Conservation (phyloP, 1,139 yeast genomes). For the Yamadazyma aaseri region DNA sequence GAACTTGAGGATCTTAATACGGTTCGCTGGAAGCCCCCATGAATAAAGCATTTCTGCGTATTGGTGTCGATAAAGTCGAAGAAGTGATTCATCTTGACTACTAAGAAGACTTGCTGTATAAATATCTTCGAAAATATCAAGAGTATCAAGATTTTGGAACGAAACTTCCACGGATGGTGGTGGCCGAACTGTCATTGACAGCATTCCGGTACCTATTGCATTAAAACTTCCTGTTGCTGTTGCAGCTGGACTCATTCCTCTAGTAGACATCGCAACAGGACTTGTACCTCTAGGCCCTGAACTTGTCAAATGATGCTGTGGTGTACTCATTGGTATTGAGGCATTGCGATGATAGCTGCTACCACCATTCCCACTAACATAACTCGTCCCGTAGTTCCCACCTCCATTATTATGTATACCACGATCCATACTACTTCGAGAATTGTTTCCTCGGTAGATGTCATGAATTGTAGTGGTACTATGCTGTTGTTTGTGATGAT, state of each 20-base stretch:
- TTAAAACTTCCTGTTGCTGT: not conserved
- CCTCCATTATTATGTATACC: not conserved
- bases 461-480: not conserved
- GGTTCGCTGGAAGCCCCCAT: conserved; percentile 80
- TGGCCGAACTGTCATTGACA: conserved; percentile 14
- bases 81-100: conserved; percentile 43
- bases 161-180: conserved; percentile 50
- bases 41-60: conserved; percentile 77
- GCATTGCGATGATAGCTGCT: too few relatives aligned
- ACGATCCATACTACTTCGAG: not conserved
- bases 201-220: not conserved
- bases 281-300: too few relatives aligned
- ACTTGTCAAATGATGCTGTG: not conserved
- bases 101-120: conserved; percentile 48
- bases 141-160: conserved; percentile 52
- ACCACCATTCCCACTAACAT: too few relatives aligned
- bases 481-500: too few relatives aligned
- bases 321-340: not conserved
- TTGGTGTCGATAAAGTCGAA: conserved; percentile 57
- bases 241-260: not conserved
- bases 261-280: too few relatives aligned
- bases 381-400: not conserved
- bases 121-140: conserved; percentile 53
- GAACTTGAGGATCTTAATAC: conserved; percentile 77
- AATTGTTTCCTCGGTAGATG: not conserved